A percentile compares a stretch with the other conserved stretches of the same genome.
These are phyloP conservation scores for Serendipita indica DNA, from an alignment of 768 basidiomycete species.

Conservation along the genomic window DNA sequence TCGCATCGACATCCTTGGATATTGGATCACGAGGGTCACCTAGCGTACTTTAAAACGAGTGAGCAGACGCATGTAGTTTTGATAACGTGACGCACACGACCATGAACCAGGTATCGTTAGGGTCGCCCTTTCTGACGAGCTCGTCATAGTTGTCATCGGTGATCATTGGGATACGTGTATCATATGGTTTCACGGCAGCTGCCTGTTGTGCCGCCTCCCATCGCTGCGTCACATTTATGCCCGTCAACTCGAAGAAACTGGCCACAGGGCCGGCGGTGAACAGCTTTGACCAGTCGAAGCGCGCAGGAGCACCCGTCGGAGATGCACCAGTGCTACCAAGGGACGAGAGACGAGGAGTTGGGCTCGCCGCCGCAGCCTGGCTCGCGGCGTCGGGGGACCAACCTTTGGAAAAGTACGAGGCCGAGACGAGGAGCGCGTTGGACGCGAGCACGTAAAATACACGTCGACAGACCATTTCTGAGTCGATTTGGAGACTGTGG, in stretches of 20 bases:
- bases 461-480: constrained; percentile 33
- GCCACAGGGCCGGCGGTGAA: constrained; percentile 41
- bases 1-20: constrained; percentile 53
- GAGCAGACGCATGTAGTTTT: not conserved
- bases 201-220: constrained; percentile 24
- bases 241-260: constrained; percentile 38
- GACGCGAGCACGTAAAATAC: constrained; percentile 25
- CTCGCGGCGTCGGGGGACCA: constrained; percentile 63
- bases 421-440: constrained; percentile 26
- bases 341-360: constrained; percentile 18
- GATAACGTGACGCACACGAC: constrained; percentile 41
- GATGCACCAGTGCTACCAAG: constrained; percentile 7
- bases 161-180: constrained; percentile 58
- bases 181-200: constrained; percentile 35
- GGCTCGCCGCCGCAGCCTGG: constrained; percentile 17
- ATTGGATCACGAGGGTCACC: constrained; percentile 43
- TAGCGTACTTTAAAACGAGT: constrained; percentile 32
- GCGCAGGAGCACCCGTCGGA: constrained; percentile 7
- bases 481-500: not conserved
- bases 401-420: constrained; percentile 69
- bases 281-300: constrained; percentile 22
- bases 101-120: constrained; percentile 65
- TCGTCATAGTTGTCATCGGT: constrained; percentile 70
- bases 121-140: constrained; percentile 49
- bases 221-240: constrained; percentile 57